phyloP scores from a whole-genome alignment of 768 basidiomycete genomes.

The Strobilomyces dryophilus region DNA sequence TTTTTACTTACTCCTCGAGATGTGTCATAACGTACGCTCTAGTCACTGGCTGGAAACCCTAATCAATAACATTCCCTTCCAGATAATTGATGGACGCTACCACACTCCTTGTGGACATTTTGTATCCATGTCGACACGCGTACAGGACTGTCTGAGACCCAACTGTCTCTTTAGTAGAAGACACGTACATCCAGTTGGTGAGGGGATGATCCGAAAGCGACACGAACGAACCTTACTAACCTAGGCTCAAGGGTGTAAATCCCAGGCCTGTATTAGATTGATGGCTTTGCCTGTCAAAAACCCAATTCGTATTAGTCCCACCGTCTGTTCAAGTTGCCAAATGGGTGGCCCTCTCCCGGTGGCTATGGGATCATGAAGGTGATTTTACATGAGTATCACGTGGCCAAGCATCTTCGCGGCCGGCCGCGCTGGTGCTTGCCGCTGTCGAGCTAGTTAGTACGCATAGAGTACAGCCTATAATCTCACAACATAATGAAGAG shows the following conservation, averaged over 20 bases:
- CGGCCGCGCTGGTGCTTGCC: slow-evolving; percentile 23
- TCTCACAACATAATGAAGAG: slow-evolving; percentile 18
- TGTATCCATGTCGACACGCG: slow-evolving; percentile 62
- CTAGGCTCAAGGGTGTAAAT: slow-evolving; percentile 46
- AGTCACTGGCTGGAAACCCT: background rate
- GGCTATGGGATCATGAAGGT: slow-evolving; percentile 17
- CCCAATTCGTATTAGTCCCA: slow-evolving; percentile 65
- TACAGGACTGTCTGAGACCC: slow-evolving; percentile 59
- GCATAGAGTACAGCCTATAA: slow-evolving; percentile 20
- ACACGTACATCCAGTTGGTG: slow-evolving; percentile 56
- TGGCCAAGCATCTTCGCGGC: slow-evolving; percentile 8
- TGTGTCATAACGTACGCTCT: slow-evolving; percentile 71
- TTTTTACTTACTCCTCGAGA: slow-evolving; percentile 26
- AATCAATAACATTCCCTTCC: background rate
- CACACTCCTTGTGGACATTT: slow-evolving; percentile 71
- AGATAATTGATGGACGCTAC: slow-evolving; percentile 77
- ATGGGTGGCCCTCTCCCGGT: slow-evolving; percentile 12
- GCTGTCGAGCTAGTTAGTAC: slow-evolving; percentile 11
- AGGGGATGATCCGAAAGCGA: slow-evolving; percentile 5
- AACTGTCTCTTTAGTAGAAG: slow-evolving; percentile 71
- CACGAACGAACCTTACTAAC: slow-evolving; percentile 10
- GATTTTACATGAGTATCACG: background rate
- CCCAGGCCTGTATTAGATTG: slow-evolving; percentile 51
- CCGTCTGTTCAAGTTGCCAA: slow-evolving; percentile 36
- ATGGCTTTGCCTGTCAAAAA: slow-evolving; percentile 69